Evolutionary conservation across 352 stramenopile species (phyloP), one percentile per base, ranked within the genome.

Genomic region (Globisporangium abappressorium): DNA sequence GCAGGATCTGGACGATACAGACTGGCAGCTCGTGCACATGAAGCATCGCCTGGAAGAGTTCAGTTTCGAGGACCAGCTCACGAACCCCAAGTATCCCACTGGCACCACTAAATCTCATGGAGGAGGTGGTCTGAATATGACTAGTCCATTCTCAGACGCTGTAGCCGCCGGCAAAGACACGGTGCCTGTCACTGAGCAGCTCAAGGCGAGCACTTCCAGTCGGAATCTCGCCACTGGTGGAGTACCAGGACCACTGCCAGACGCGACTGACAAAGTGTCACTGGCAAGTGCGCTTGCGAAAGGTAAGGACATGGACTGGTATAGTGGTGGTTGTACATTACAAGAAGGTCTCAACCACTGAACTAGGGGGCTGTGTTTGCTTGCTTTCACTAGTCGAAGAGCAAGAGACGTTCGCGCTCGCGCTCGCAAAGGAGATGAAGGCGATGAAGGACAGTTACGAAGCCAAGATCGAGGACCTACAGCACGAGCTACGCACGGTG

Each of bases 11-110:
- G 77, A 86, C 41, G 68, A 82, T 49, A 69, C 68, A 28, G 83
- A 93, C 73, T 93, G 85, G 85, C 79, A 90, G 65, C 68, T 93
- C 2, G 54, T 76, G 18, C 76, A 87, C 57, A 87, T 92, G 79
- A 76, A 76, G 30, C 72, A 76, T 22, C 77, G 77, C 2, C 65
- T 93, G 2, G 74, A 92, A 56, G 79, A 87, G 36, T 64, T 93
- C 36, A 58, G 70, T 54, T 36, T 87, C 12, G 71, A 79, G 22
- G 75, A 76, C 38, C n/a, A 66, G 15, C 62, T 14, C 18, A 3
- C 26, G 2, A 26, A 8, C 43, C 4, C 15, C 62, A 47, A 53
- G 14, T 20, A 30, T 1, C 3, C 53, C 62, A 38, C 34, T 36
- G 33, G 6, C 24, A 30, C 15, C 4, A 22, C 55, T 3, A 79